Base-by-base conservation (phyloP, 2,329 filamentous ascomycete species). In the Penicillium sp. region DNA sequence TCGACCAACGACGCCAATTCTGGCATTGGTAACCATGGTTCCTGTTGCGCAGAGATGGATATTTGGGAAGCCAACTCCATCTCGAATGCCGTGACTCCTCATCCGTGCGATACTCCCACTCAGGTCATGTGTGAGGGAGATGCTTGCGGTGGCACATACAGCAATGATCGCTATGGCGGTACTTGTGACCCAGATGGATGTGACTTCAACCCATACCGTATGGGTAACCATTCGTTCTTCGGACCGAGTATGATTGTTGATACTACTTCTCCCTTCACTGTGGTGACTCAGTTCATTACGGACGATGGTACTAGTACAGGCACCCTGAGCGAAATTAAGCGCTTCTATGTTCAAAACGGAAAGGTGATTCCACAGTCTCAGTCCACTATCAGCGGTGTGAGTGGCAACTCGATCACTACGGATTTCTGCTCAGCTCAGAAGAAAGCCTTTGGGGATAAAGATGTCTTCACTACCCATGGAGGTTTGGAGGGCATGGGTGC, bases 11-110 rank as follows among this genome's bases (percentile, higher is more conserved):
- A 86, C 62, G 58, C 69, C 58, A 83, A 83, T 65, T 74, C 79
- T 28, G 83, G 82, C 49, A 65, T 70, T 23, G 81, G 81, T 31
- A 69, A 71, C 39, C 73, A 79, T 43, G 85, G 85, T 54, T 76
- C 84, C 36, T 87, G 85, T 79, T 88, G 85, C 69, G 73, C 80
- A 36, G 85, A 88, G 71, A 85, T 88, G 80, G 85, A 88, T 61
- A 78, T 86, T 69, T 87, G 85, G 84, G 85, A 88, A 74, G 85
- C 85, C 62, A 88, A 88, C 77, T 79, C 75, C 58, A 80, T 85
- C 65, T 81, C 84, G 24, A 81, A 79, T 15, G 86, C 85, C 46
- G 79, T 79, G 65, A 88, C 86, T 6, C 84, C 86, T 18, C 86
- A 89, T 69, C 79, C 83, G 42, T 88, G 86, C 76, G 73, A 72